Evolutionary conservation across 2,329 filamentous ascomycete species (phyloP).

Genomic region (Colletotrichum magnum): DNA sequence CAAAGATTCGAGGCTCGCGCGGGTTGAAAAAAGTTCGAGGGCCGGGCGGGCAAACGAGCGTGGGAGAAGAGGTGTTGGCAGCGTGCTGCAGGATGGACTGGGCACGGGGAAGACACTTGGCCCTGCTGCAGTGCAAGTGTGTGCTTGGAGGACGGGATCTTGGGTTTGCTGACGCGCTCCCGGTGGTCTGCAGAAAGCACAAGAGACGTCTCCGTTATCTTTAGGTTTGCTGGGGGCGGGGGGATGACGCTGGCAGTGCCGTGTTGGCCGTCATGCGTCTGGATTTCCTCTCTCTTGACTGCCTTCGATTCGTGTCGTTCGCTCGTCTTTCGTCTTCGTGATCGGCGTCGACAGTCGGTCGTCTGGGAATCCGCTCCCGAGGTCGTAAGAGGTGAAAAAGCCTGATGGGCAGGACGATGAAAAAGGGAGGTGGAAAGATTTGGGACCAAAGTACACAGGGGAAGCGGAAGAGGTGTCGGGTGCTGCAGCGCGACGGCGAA

Average conservation of each 20-base stretch:
- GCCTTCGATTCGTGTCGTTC: neutral
- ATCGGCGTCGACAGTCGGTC: neutral
- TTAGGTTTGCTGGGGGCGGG: slow-evolving; percentile 31
- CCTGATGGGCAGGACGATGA: neutral
- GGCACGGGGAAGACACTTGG: neutral
- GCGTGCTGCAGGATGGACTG: slow-evolving; percentile 4
- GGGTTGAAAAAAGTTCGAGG: slow-evolving; percentile 2
- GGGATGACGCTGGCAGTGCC: slow-evolving; percentile 30
- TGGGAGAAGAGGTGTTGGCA: slow-evolving; percentile 1
- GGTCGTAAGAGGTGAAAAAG: slow-evolving; percentile 14
- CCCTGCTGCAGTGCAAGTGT: slow-evolving; percentile 9
- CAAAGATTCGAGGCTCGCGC: neutral
- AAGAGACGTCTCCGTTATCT: slow-evolving; percentile 18
- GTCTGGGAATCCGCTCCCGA: slow-evolving; percentile 14
- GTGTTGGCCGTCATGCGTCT: slow-evolving; percentile 28
- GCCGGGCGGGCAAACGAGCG: slow-evolving; percentile 24
- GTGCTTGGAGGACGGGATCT: neutral
- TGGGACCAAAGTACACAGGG: neutral
- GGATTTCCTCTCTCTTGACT: slow-evolving; percentile 3
- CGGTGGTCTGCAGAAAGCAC: slow-evolving; percentile 15
- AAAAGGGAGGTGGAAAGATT: neutral
- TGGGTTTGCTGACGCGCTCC: neutral
- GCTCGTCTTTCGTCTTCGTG: slow-evolving; percentile 14
- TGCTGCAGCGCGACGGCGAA: slow-evolving; percentile 22
- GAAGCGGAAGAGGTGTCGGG: slow-evolving; percentile 9